Evolutionary conservation across 2,329 filamentous ascomycete genomes (phyloP), one percentile per base, ranked within the genome.

Genomic region (Penicillium sp.): DNA sequence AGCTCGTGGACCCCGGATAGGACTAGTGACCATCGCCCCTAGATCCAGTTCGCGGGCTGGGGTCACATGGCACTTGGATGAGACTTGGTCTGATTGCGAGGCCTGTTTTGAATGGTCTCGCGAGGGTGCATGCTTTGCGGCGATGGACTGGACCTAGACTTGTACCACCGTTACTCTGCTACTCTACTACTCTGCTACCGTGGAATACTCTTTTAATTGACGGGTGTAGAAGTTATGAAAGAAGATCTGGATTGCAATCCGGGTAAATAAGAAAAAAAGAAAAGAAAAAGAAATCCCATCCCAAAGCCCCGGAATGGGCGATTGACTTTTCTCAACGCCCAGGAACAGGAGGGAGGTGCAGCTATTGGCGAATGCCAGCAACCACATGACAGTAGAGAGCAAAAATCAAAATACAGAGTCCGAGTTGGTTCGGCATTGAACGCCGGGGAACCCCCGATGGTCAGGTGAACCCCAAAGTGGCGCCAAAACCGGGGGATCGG

Each of bases 401-500:
- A 21, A 38, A 38, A 18, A 42, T 24, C 10, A 42, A 42, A 42
- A 42, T 42, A 42, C 21, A 26, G n/a, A 42, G 23, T 26, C 10
- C 21, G 12, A 42, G 12, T 18, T 15, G 18, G 33, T 13, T 36
- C n/a, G 18, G 34, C 26, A 42, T 15, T 8, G n/a, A 15, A 36
- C 42, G 29, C 45, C 36, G 12, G 18, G 24, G 28, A 23, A 33
- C 28, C 28, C 15, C 26, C 24, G n/a, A 15, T 9, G 45, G 49
- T 52, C 51, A 55, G 42, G 45, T 54, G 52, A 55, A 45, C 29
- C 15, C 42, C 24, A 36, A 23, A 42, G 48, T 53, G 52, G 48
- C 42, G 52, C 43, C 43, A 36, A 39, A 39, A 34, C 49, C 36
- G 47, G 53, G 44, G 48, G 39, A 55, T 55, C 57, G 57, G 57